Evolutionary conservation across 371 early-diverging fungal genomes (phyloP).

Genomic region (Phascolomyces articulosus): DNA sequence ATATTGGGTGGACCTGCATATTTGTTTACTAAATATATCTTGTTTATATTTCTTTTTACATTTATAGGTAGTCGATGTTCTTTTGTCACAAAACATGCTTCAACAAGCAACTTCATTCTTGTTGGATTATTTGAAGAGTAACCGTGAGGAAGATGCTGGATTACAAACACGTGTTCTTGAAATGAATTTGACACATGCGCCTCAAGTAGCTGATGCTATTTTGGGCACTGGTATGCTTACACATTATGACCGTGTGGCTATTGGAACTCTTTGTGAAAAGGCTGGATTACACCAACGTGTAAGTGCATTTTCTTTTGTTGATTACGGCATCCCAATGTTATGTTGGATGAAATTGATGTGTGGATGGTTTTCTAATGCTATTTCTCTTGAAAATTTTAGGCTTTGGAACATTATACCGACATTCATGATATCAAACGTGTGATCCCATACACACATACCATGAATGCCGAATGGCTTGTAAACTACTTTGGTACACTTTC

Average conservation of each 20-base stretch:
- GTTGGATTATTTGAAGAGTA: conserved; percentile 92
- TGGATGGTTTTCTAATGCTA: too few relatives aligned
- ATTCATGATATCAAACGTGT: conserved; percentile 95
- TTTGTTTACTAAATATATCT: background rate
- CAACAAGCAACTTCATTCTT: conserved; percentile 97
- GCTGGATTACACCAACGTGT: conserved; percentile 94
- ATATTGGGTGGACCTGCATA: background rate
- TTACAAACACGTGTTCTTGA: conserved; percentile 96
- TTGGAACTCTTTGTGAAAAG: conserved; percentile 95
- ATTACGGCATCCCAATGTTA: too few relatives aligned
- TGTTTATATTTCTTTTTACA: background rate
- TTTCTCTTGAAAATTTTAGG: conserved; percentile 37
- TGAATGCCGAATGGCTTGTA: conserved; percentile 88
- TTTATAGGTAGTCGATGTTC: conserved; percentile 84
- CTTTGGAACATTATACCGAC: conserved; percentile 96
- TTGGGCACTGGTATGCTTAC: conserved; percentile 93
- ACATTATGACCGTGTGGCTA: conserved; percentile 90
- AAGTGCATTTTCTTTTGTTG: conserved; percentile 24
- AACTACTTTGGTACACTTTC: conserved; percentile 93
- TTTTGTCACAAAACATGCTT: conserved; percentile 90
- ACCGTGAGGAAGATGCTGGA: conserved; percentile 87
- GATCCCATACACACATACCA: conserved; percentile 86
- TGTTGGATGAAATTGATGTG: too few relatives aligned
- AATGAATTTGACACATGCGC: conserved; percentile 95
- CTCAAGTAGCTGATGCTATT: conserved; percentile 98